These are phyloP conservation scores for Jatropha podagrica DNA, from an alignment of 441 rosid genomes.

Conservation along the genomic window DNA sequence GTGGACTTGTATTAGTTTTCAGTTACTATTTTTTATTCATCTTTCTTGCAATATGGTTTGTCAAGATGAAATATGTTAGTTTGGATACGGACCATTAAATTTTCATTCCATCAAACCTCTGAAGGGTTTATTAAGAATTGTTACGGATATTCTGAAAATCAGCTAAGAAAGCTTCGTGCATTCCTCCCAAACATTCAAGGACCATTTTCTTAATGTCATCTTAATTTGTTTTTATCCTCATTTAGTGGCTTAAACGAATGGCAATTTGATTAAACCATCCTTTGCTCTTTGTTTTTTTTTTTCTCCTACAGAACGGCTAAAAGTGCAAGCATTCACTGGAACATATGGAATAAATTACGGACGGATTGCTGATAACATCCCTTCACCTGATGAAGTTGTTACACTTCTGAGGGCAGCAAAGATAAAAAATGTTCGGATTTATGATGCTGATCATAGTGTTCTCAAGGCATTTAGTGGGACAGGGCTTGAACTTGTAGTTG, in stretches of 20 bases:
- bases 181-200: neutral
- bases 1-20: neutral
- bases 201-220: neutral
- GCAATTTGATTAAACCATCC: constrained; percentile 9
- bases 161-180: neutral
- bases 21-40: neutral
- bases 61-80: neutral
- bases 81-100: neutral
- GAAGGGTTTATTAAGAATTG: neutral
- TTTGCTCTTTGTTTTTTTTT: constrained; percentile 15
- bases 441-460: constrained; percentile 77
- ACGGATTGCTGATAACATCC: constrained; percentile 84
- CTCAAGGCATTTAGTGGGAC: constrained; percentile 79
- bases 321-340: constrained; percentile 66
- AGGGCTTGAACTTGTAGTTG: constrained; percentile 79
- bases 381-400: constrained; percentile 83
- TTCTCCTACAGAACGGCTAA: constrained; percentile 35
- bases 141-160: neutral
- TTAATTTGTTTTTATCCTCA: neutral
- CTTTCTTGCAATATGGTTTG: too few relatives aligned
- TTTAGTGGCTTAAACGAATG: constrained; percentile 19
- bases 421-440: constrained; percentile 81
- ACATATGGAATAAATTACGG: constrained; percentile 96
- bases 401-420: constrained; percentile 76
- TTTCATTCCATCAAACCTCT: neutral